phyloP scores from a whole-genome alignment of 2,329 filamentous ascomycete species.

The Colletotrichum destructivum region DNA sequence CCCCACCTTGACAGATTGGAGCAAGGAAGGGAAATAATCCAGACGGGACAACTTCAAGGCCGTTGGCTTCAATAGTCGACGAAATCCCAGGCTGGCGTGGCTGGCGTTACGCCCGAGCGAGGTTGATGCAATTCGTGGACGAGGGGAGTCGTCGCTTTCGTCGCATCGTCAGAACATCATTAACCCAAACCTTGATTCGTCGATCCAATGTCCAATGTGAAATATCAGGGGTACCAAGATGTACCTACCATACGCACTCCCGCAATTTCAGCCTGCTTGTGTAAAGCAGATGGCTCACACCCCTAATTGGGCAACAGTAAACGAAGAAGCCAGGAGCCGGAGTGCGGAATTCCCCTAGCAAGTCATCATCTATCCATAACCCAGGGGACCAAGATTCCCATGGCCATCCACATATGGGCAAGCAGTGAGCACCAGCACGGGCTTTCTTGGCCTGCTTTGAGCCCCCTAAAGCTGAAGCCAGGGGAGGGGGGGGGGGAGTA shows the following conservation, averaged over 20 bases:
- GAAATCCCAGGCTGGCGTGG: conserved; percentile 4
- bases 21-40: not conserved
- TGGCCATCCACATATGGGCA: not conserved
- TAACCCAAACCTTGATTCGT: not conserved
- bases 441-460: not conserved
- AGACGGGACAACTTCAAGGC: conserved; percentile 2
- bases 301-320: not conserved
- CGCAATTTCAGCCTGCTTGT: not conserved
- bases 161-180: not conserved
- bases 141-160: not conserved
- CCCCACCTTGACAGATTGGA: conserved; percentile 7
- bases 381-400: not conserved
- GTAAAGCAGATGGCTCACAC: not conserved
- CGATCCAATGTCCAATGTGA: not conserved
- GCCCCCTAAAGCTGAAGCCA: not conserved
- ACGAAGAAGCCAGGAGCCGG: not conserved
- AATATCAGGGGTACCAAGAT: not conserved
- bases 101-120: conserved; percentile 35
- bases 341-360: not conserved
- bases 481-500: no score
- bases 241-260: no score
- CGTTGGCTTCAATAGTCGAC: conserved; percentile 11
- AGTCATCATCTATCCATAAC: not conserved
- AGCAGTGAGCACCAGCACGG: not conserved
- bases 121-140: conserved; percentile 23